Base-by-base conservation (phyloP, 176 grass and related monocot genomes). In the Eragrostis curvula region DNA sequence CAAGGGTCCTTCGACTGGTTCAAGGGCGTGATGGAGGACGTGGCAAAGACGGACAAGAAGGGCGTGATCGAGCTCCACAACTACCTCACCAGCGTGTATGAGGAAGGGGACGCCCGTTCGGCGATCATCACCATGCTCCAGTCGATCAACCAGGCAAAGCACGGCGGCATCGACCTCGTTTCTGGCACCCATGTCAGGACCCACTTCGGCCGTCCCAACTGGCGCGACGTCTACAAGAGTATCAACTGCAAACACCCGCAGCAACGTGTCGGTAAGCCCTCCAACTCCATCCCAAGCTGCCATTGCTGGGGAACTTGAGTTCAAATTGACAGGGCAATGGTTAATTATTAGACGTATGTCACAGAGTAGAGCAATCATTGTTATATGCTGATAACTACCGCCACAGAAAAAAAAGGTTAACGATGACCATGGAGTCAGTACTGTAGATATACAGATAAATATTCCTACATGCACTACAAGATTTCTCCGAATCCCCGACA, bases 1-100 rank as follows among this genome's bases (percentile, higher is more conserved):
- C 90, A 98, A 29, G 95, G 90, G 1, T 94, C 92, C n/a, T 95
- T 98, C 85, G 95, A 98, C 75, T 98, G 95, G 95, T 98, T 98
- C 88, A 76, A 88, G 2, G 95, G 90, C 56, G 90, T 94, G 52
- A 91, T 94, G 92, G 82, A 95, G 73, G 92, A 95, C 79, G 90
- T 98, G 66, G 90, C 90, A 8, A 90, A 88, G 81, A 90, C 77
- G 3, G 90, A 95, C 87, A 89, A 86, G 83, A 89, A 93, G 74
- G 79, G 84, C 32, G 84, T 91, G 23, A 95, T 98, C 85, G 96
- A 98, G 89, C 87, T 98, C 65, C 92, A 95, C 74, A 98, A 89
- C 87, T 87, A 95, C 87, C 95, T 92, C 84, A 98, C 90, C 58
- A 98, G 96, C 88, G 90, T 98, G 7, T 95, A 98, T 83, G 92